Base-by-base conservation (phyloP, 1,139 yeast species). In the Sugiyamaella grinbergsii region DNA sequence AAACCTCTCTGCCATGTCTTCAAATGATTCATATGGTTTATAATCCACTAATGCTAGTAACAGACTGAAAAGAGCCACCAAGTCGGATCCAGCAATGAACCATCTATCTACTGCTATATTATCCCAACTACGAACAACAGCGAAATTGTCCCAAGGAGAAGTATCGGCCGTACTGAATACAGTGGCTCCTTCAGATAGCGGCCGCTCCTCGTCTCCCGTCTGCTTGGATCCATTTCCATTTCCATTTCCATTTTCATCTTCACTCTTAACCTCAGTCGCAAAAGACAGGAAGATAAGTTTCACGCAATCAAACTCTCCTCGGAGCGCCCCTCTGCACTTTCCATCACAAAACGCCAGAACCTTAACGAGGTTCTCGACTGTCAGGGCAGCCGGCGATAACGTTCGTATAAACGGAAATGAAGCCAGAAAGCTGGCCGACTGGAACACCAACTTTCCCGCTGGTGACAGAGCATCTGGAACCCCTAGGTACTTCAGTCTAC, bases 391-490 rank as follows among this genome's bases (percentile, higher is more conserved):
- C 3, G 64, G 62, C 7, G 63, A 56, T 32, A 62, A 62, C 4
- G 68, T 65, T n/a, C 59, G 52, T 28, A 77, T 55, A 45, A 76
- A 66, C 0, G 83, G 83, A 59, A 75, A 79, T 22, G 66, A 68
- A 1, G 75, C 68, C 33, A 79, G 57, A 31, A 67, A 67, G 18
- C 63, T 58, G 1, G 75, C 61, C 16, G 71, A 60, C 8, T 64
- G 62, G 58, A 67, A 69, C 2, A 78, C 47, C 2, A 72, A 47
- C 4, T 62, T 60, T 0, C 69, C 61, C 0, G 73, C 62, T 55
- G 36, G 73, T 46, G 41, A 64, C 62, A 20, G 55, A 49, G 49
- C 60, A 58, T 24, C 66, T 38, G 50, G 77, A 57, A 39, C 58
- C 39, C 48, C 64, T 60, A 48, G 50, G 32, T 50, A 54, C 62